phyloP scores from a whole-genome alignment of 495 filamentous ascomycete genomes.

The Hamigera avellanea region DNA sequence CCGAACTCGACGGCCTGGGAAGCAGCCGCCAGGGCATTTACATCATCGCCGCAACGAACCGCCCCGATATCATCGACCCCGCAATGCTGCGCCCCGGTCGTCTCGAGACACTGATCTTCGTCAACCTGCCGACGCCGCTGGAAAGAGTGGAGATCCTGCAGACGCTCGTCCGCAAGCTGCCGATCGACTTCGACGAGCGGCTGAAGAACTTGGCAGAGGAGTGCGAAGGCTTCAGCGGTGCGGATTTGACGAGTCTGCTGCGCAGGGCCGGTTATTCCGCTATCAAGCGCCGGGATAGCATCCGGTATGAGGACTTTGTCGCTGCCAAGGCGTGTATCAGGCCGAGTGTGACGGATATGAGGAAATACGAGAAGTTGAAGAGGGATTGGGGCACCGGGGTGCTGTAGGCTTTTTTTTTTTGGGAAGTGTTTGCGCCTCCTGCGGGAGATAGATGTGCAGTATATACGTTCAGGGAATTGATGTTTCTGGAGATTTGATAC shows the following conservation, averaged over 20 bases:
- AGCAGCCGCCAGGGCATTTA: conserved; percentile 77
- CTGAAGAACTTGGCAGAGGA: conserved; percentile 49
- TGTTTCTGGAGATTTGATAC: too few species aligned
- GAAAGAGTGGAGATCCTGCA: conserved; percentile 80
- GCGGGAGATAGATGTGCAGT: too few species aligned
- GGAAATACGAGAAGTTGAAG: conserved; percentile 54
- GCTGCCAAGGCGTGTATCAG: conserved; percentile 57
- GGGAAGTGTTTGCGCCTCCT: too few species aligned
- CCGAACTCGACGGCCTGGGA: conserved; percentile 79
- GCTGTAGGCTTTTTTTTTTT: conserved; percentile 9
- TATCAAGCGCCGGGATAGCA: conserved; percentile 48
- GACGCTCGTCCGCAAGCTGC: conserved; percentile 59
- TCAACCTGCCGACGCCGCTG: conserved; percentile 68
- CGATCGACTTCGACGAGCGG: conserved; percentile 35
- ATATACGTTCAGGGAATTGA: too few species aligned
- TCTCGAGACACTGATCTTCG: conserved; percentile 79
- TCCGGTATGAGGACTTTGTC: conserved; percentile 67
- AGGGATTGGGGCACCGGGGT: conserved; percentile 35
- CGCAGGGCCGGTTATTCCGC: conserved; percentile 68
- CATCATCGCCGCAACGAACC: conserved; percentile 88
- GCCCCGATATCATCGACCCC: conserved; percentile 91
- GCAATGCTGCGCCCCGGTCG: conserved; percentile 91
- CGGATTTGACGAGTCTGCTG: conserved; percentile 71
- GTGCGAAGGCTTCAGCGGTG: conserved; percentile 82
- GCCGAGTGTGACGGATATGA: conserved; percentile 69